A percentile compares a stretch with the other conserved stretches of the same genome.
phyloP scores from a whole-genome alignment of 768 basidiomycete genomes.

The Collybiopsis confluens region DNA sequence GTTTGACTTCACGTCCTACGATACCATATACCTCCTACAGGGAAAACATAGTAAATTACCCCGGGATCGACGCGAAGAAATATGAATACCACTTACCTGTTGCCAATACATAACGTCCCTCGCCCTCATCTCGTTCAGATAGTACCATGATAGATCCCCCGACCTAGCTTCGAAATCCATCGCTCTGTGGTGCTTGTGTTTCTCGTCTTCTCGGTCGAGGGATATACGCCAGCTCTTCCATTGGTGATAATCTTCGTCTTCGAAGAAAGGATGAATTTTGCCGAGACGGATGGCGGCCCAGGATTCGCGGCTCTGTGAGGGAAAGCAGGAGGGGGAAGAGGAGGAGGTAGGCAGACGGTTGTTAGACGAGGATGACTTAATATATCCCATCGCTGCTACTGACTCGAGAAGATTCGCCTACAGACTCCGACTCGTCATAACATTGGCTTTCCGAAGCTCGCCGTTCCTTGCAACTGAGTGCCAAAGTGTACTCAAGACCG shows the following conservation, averaged over 20 bases:
- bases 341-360: too few relatives aligned
- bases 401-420: slow-evolving; percentile 37
- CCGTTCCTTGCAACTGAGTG: slow-evolving; percentile 33
- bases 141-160: slow-evolving; percentile 28
- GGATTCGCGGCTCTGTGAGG: slow-evolving; percentile 36
- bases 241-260: slow-evolving; percentile 36
- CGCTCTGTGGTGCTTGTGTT: slow-evolving; percentile 24
- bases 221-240: slow-evolving; percentile 44
- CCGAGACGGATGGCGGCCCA: slow-evolving; percentile 39
- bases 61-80: background rate
- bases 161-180: slow-evolving; percentile 28
- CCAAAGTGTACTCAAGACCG: slow-evolving; percentile 39
- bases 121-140: slow-evolving; percentile 31
- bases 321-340: background rate
- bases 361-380: background rate
- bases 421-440: background rate
- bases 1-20: slow-evolving; percentile 23
- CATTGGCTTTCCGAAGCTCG: background rate
- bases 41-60: background rate
- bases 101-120: slow-evolving; percentile 33
- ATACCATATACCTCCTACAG: slow-evolving; percentile 29
- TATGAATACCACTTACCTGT: slow-evolving; percentile 17
- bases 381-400: too few relatives aligned
- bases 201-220: slow-evolving; percentile 34
- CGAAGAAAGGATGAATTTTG: slow-evolving; percentile 31